Evolutionary conservation across 208 protist genomes (phyloP).

Genomic region (Trypanosoma mega): DNA sequence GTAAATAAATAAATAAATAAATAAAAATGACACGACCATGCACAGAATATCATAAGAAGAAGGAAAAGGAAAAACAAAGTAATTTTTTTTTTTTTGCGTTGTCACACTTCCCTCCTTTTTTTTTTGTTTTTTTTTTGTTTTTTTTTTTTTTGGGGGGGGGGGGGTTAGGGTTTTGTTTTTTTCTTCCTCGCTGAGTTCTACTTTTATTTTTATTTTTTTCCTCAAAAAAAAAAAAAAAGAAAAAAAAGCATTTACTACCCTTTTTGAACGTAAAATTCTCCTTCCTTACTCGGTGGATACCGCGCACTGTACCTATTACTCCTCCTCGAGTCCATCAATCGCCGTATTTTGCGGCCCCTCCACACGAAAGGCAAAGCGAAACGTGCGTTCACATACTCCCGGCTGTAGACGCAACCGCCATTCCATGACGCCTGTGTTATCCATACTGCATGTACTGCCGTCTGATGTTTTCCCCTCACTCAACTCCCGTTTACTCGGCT

Average conservation of each 20-base stretch:
- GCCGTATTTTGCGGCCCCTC: constrained; percentile 26
- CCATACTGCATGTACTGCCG: constrained; percentile 27
- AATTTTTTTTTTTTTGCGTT: background rate
- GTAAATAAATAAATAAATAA: no score
- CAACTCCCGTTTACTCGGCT: constrained; percentile 19
- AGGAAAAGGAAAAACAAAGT: background rate
- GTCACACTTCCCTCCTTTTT: background rate
- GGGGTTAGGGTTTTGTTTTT: no score
- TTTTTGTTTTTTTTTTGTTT: background rate
- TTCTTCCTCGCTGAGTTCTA: no score
- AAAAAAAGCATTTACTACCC: constrained; percentile 7
- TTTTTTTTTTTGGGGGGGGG: background rate
- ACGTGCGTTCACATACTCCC: constrained; percentile 27
- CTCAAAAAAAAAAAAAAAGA: constrained; percentile 11
- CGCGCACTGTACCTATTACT: no score
- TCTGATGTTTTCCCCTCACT: constrained; percentile 12
- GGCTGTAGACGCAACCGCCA: constrained; percentile 35
- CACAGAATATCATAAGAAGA: no score
- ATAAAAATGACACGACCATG: no score
- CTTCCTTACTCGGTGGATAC: background rate
- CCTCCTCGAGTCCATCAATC: constrained; percentile 28
- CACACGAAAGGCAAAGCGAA: constrained; percentile 37
- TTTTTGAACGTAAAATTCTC: background rate
- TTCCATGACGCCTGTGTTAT: constrained; percentile 38
- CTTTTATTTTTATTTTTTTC: background rate